These are phyloP conservation scores for Rhododendron kiyosumense DNA, from an alignment of 148 eudicot species.

Conservation along the genomic window DNA sequence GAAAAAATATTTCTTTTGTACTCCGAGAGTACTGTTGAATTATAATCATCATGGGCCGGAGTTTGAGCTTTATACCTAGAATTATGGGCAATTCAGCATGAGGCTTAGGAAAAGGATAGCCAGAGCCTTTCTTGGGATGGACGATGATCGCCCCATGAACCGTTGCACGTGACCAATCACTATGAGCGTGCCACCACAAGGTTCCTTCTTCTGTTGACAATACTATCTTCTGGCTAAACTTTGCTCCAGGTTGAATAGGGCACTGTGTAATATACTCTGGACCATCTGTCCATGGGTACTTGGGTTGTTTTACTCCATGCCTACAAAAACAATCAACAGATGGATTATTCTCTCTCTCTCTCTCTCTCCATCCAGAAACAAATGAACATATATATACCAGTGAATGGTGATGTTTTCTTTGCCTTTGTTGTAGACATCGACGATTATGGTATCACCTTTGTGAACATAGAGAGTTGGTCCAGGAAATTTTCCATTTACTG, in stretches of 20 bases:
- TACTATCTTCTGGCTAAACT: constrained; percentile 5
- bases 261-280: constrained; percentile 15
- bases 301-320: constrained; percentile 15
- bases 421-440: constrained; percentile 12
- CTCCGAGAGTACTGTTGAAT: not conserved
- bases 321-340: not conserved
- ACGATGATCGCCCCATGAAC: constrained; percentile 14
- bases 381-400: not conserved
- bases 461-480: constrained; percentile 19
- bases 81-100: not conserved
- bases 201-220: constrained; percentile 18
- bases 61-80: not conserved
- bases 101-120: constrained; percentile 12
- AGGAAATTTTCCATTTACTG: constrained; percentile 18
- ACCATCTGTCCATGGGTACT: constrained; percentile 17
- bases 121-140: not conserved
- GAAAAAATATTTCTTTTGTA: too few species aligned
- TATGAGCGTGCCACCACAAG: constrained; percentile 19
- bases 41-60: too few species aligned
- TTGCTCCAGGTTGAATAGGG: constrained; percentile 8
- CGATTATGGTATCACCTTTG: constrained; percentile 2
- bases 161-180: constrained; percentile 17
- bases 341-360: not conserved
- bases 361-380: not conserved
- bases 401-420: constrained; percentile 16